These are phyloP conservation scores for Curvularia verruculosa DNA, from an alignment of 2,329 filamentous ascomycete genomes.

Conservation along the genomic window DNA sequence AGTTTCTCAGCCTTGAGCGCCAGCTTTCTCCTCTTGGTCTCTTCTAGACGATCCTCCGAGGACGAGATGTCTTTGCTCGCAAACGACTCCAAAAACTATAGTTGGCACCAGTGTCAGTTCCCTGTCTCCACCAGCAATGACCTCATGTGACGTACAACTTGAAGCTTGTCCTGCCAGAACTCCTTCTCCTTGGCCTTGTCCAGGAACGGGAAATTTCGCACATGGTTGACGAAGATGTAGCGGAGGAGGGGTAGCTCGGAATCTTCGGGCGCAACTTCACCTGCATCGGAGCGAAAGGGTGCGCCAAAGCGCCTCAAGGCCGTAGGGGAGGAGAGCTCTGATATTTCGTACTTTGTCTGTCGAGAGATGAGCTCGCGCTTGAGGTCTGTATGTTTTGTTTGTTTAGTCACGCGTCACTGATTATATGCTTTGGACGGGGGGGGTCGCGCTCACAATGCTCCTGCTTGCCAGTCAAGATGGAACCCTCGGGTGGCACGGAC, in stretches of 20 bases:
- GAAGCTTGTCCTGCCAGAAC: constrained; percentile 98
- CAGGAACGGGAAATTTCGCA: constrained; percentile 96
- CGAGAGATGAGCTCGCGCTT: constrained; percentile 92
- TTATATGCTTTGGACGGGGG: constrained; percentile 3
- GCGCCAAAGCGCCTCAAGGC: constrained; percentile 94
- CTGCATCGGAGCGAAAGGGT: constrained; percentile 89
- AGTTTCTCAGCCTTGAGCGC: constrained; percentile 93
- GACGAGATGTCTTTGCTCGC: constrained; percentile 97
- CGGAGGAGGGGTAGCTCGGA: constrained; percentile 91
- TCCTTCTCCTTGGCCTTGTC: constrained; percentile 98
- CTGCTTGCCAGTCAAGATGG: constrained; percentile 88
- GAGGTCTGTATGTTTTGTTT: constrained; percentile 66
- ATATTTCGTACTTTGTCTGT: constrained; percentile 89
- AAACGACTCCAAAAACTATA: constrained; percentile 92
- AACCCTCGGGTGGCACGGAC: constrained; percentile 60
- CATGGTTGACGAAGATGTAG: constrained; percentile 97
- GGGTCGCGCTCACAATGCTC: constrained; percentile 87
- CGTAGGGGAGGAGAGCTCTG: constrained; percentile 91
- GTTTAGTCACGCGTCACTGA: constrained; percentile 17
- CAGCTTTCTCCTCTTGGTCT: constrained; percentile 92
- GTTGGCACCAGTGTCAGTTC: constrained; percentile 25
- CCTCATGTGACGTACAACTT: constrained; percentile 69
- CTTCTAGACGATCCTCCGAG: constrained; percentile 92
- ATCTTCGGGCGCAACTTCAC: constrained; percentile 90
- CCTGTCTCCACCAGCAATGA: constrained; percentile 4